phyloP scores from a whole-genome alignment of 2,329 filamentous ascomycete genomes.

The Mycosphaerella sp. region DNA sequence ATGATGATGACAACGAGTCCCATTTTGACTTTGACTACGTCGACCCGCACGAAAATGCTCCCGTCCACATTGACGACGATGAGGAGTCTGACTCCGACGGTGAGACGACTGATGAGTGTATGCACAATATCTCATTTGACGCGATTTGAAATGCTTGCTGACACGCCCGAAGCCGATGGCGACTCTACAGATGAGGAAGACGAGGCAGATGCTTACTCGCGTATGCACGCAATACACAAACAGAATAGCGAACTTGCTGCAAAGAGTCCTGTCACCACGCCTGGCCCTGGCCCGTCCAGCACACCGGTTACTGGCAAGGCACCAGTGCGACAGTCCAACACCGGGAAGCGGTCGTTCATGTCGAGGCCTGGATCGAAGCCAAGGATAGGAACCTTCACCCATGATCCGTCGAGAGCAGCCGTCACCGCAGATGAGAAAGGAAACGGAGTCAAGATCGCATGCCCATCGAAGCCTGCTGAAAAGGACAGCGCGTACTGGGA shows the following conservation, averaged over 20 bases:
- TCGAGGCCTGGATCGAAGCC: constrained; percentile 7
- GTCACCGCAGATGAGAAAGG: constrained; percentile 20
- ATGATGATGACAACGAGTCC: constrained; percentile 28
- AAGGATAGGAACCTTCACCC: constrained; percentile 19
- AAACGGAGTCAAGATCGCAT: constrained; percentile 21
- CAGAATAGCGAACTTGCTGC: neutral
- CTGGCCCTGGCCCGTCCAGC: constrained; percentile 14
- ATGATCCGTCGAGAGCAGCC: constrained; percentile 20
- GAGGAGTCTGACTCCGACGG: constrained; percentile 29
- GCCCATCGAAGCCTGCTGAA: constrained; percentile 19
- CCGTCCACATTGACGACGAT: constrained; percentile 28
- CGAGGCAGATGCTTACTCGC: constrained; percentile 30
- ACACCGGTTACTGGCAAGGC: constrained; percentile 21
- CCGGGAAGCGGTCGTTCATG: constrained; percentile 1
- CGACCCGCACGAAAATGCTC: constrained; percentile 31
- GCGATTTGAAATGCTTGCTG: constrained; percentile 18
- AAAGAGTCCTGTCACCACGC: constrained; percentile 19
- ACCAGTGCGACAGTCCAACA: constrained; percentile 3
- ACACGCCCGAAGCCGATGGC: constrained; percentile 29
- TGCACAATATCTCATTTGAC: constrained; percentile 14
- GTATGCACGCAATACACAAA: constrained; percentile 8
- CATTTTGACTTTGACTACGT: constrained; percentile 33
- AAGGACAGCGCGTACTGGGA: constrained; percentile 30
- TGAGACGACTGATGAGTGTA: constrained; percentile 32
- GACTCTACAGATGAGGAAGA: constrained; percentile 35